A percentile compares a stretch with the other conserved stretches of the same genome.
These are phyloP conservation scores for Coleophoma crateriformis DNA, from an alignment of 2,329 filamentous ascomycete genomes.

Conservation along the genomic window DNA sequence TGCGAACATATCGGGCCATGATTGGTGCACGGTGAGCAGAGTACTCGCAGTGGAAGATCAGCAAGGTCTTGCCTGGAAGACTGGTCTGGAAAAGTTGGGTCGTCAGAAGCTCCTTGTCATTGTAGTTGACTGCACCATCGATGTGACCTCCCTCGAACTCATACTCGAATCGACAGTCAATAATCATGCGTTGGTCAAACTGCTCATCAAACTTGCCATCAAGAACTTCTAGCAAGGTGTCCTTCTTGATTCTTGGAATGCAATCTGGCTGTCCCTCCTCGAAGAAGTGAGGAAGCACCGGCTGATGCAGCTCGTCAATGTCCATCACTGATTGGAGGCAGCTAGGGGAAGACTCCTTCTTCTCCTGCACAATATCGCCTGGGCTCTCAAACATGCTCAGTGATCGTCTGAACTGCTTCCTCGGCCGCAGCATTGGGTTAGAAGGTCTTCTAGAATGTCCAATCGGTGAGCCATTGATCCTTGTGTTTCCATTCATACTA, in stretches of 20 bases:
- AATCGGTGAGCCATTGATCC: conserved; percentile 71
- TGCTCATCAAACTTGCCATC: conserved; percentile 74
- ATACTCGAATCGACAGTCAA: conserved; percentile 98
- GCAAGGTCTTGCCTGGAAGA: conserved; percentile 65
- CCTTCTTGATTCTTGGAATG: conserved; percentile 78
- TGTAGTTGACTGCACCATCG: conserved; percentile 88
- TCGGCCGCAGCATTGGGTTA: conserved; percentile 67
- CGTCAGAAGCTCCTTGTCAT: conserved; percentile 86
- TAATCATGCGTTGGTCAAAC: conserved; percentile 78
- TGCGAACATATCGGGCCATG: conserved; percentile 91
- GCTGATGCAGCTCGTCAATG: conserved; percentile 69
- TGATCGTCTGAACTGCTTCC: conserved; percentile 86
- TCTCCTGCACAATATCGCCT: conserved; percentile 78
- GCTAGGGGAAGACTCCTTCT: conserved; percentile 50
- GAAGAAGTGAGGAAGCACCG: conserved; percentile 77
- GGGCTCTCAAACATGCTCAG: conserved; percentile 97
- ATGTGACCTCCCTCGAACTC: conserved; percentile 98
- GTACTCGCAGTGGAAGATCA: conserved; percentile 98
- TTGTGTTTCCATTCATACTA: conserved; percentile 46
- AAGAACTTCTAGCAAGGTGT: conserved; percentile 79
- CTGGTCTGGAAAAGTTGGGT: conserved; percentile 67
- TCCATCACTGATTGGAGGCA: conserved; percentile 74
- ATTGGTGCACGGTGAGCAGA: conserved; percentile 93
- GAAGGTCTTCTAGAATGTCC: conserved; percentile 67
- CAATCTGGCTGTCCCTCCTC: conserved; percentile 76